Base-by-base conservation (phyloP, 2,329 filamentous ascomycete species). In the Chrysosphaeria jannelii region DNA sequence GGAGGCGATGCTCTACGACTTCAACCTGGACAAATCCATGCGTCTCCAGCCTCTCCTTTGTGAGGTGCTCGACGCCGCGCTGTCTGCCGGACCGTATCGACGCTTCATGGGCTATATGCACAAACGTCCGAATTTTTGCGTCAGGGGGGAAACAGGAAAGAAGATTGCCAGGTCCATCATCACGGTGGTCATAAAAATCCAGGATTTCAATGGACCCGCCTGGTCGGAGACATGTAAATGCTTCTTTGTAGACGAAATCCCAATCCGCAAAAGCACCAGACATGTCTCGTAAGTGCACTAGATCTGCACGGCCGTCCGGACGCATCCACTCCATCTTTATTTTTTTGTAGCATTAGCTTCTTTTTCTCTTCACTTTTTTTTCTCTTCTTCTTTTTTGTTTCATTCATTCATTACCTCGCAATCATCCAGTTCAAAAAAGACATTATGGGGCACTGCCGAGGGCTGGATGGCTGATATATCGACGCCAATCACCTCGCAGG, bases 351-450 rank as follows among this genome's bases (percentile, higher is more conserved):
- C n/a, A n/a, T n/a, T n/a, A n/a, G n/a, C n/a, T n/a, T n/a, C n/a
- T n/a, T n/a, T n/a, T n/a, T n/a, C n/a, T n/a, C n/a, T n/a, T n/a
- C n/a, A n/a, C n/a, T n/a, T n/a, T n/a, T n/a, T n/a, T n/a, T n/a
- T n/a, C n/a, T n/a, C n/a, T n/a, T n/a, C n/a, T n/a, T n/a, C n/a
- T n/a, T n/a, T n/a, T n/a, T n/a, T n/a, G n/a, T n/a, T n/a, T n/a
- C n/a, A n/a, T n/a, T n/a, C n/a, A n/a, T n/a, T n/a, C n/a, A n/a
- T 15, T 13, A 31, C 37, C 35, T 61, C 55, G 21, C 56, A 57
- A 31, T 62, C 53, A 31, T 62, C 56, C 5, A 62, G 47, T 37
- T 61, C 55, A 39, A 60, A 62, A 32, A 53, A 58, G 19, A 59
- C 48, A 29, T 63, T 63, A 34, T 52, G 50, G 5, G 57, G 57